These are phyloP conservation scores for Polyporus tsugae DNA, from an alignment of 1,284 basidiomycete species.

Conservation along the genomic window DNA sequence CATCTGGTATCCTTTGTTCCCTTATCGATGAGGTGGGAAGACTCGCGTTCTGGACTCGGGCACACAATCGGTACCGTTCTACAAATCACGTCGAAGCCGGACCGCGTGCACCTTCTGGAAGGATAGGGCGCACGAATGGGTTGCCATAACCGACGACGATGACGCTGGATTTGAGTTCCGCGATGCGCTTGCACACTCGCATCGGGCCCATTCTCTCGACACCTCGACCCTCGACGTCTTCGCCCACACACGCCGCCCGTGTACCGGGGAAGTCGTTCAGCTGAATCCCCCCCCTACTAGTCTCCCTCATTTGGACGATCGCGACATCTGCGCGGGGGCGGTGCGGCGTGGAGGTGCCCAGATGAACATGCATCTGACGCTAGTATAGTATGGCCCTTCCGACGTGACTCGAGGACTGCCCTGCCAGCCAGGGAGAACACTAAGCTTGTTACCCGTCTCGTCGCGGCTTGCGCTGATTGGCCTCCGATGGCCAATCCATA, in stretches of 20 bases:
- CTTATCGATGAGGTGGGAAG: conserved; percentile 8
- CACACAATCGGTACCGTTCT: conserved; percentile 4
- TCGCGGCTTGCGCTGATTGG: background rate
- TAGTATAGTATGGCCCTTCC: background rate
- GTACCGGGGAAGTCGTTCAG: background rate
- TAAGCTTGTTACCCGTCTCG: background rate
- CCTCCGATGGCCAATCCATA: background rate
- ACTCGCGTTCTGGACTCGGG: background rate
- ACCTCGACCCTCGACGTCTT: conserved; percentile 9
- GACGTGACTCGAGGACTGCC: background rate
- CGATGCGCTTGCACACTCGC: background rate
- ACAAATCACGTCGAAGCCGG: conserved; percentile 4
- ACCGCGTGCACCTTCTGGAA: background rate
- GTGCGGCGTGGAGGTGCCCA: background rate
- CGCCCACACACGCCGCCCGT: background rate
- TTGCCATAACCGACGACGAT: background rate
- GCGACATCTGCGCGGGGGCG: conserved; percentile 3
- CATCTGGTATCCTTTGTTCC: conserved; percentile 4
- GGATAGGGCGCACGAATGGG: background rate
- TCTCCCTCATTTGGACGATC: background rate
- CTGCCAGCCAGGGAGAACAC: background rate
- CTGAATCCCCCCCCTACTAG: background rate
- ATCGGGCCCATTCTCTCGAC: conserved; percentile 1
- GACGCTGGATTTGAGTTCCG: background rate
- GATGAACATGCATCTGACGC: background rate